Base-by-base conservation (phyloP, 805 yeast genomes). In the Ogataea minuta region DNA sequence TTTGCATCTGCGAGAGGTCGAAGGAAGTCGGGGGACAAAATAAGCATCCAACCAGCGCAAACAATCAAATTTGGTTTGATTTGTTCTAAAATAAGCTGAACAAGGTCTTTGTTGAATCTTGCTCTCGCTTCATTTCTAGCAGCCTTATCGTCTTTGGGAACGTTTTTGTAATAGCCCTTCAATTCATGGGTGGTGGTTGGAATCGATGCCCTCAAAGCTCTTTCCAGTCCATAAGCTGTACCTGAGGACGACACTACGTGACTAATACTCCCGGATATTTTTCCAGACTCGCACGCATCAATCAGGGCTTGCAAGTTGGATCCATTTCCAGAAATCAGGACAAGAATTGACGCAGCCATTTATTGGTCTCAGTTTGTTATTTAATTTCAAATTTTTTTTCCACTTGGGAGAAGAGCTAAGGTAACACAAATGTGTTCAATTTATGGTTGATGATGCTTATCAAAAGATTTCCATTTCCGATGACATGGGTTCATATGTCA, bases 41-140 rank as follows among this genome's bases (percentile, higher is more conserved):
- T 93, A 36, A 93, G 74, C 90, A 93, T 82, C 99, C 99, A 93
- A 2, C 99, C 99, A 4, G 99, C 99, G 66, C 99, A 93, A 5
- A 93, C 97, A 28, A 93, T 80, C 47, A 93, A 70, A 50, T 85
- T 86, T 4, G 98, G 98, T 49, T 72, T 72, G 23, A 60, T 50
- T 37, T 77, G 71, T 2, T 53, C 46, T 16, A 86, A 59, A 15
- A 93, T 77, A 16, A 82, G 55, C 34, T 74, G 66, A 8, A 95
- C 91, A 30, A 93, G 71, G 47, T 93, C 96, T 29, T 63, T 58
- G 61, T 93, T 91, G 71, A 87, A 93, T 42, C 66, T 59, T 27
- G 75, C 74, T 53, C 99, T 72, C 4, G 87, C 87, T 6, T 49
- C 54, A 26, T 65, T 57, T 36, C 98, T 76, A 31, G 66, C 75